Conservation (phyloP, 352 stramenopile genomes). For the Thraustotheca clavata region DNA sequence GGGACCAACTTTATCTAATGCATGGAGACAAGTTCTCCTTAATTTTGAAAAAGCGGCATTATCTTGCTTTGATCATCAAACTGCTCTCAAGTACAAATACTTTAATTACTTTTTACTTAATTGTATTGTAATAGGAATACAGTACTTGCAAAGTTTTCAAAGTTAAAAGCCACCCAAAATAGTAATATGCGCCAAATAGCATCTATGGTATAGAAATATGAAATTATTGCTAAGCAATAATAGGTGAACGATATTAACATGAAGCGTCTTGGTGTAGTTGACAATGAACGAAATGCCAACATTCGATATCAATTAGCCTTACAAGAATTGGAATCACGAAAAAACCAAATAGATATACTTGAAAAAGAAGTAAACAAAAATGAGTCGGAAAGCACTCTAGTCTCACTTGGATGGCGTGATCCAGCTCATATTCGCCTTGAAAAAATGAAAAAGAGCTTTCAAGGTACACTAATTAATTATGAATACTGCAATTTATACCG, state of each 20-base stretch:
- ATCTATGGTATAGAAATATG: slow-evolving; percentile 8
- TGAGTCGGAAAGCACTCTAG: neutral
- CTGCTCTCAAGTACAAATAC: neutral
- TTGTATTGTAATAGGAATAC: neutral
- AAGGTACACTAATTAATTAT: slow-evolving; percentile 6
- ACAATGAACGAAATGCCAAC: slow-evolving; percentile 9
- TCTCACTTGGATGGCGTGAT: slow-evolving; percentile 7
- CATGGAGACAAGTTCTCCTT: slow-evolving; percentile 3
- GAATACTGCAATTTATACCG: neutral
- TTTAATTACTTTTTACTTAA: no score
- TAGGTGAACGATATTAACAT: slow-evolving; percentile 7
- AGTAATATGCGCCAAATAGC: neutral
- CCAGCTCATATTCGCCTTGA: slow-evolving; percentile 11
- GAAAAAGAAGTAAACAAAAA: slow-evolving; percentile 1
- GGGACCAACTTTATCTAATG: neutral
- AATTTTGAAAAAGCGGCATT: neutral
- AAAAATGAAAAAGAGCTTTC: neutral
- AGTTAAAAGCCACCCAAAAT: slow-evolving; percentile 6
- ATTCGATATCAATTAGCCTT: neutral
- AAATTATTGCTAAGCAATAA: neutral
- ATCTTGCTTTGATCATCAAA: neutral
- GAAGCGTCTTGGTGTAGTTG: slow-evolving; percentile 6
- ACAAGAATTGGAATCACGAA: neutral
- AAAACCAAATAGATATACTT: neutral
- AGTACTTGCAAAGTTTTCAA: neutral